These are phyloP conservation scores for Madurella mycetomatis DNA, from an alignment of 2,329 filamentous ascomycete species.

Conservation along the genomic window DNA sequence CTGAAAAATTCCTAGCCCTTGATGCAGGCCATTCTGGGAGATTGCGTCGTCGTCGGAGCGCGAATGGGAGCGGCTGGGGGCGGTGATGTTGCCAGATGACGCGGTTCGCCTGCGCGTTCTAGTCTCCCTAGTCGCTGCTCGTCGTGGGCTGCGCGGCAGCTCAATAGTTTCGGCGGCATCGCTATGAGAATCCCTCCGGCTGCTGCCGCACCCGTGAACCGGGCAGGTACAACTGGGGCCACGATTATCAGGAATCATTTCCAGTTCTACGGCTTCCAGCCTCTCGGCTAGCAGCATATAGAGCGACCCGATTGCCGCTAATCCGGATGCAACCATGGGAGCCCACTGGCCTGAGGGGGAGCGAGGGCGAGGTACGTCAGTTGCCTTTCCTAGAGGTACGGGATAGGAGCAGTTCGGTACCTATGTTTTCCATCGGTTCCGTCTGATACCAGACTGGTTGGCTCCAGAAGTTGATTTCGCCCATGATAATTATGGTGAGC, in stretches of 20 bases:
- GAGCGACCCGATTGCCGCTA: slow-evolving; percentile 56
- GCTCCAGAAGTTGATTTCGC: slow-evolving; percentile 62
- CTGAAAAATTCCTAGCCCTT: background rate
- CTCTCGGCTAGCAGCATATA: slow-evolving; percentile 46
- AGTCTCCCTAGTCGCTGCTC: background rate
- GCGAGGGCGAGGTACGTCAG: slow-evolving; percentile 23
- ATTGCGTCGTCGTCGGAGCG: background rate
- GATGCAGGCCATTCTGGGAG: background rate
- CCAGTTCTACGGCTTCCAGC: slow-evolving; percentile 22
- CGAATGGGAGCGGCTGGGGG: slow-evolving; percentile 1
- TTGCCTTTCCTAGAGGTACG: background rate
- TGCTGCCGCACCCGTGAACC: slow-evolving; percentile 11
- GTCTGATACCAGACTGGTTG: slow-evolving; percentile 52
- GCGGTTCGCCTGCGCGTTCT: background rate
- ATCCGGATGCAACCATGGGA: slow-evolving; percentile 53
- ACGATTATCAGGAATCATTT: slow-evolving; percentile 10
- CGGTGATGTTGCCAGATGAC: background rate
- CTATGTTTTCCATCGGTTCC: slow-evolving; percentile 58
- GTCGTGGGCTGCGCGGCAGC: background rate
- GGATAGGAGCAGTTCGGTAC: slow-evolving; percentile 31
- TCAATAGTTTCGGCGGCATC: background rate
- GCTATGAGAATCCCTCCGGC: background rate
- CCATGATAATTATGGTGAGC: slow-evolving; percentile 54
- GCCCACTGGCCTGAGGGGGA: slow-evolving; percentile 50
- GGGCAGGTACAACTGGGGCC: slow-evolving; percentile 24